Base-by-base conservation (phyloP, 176 grass and related monocot genomes). In the Poa pratensis region DNA sequence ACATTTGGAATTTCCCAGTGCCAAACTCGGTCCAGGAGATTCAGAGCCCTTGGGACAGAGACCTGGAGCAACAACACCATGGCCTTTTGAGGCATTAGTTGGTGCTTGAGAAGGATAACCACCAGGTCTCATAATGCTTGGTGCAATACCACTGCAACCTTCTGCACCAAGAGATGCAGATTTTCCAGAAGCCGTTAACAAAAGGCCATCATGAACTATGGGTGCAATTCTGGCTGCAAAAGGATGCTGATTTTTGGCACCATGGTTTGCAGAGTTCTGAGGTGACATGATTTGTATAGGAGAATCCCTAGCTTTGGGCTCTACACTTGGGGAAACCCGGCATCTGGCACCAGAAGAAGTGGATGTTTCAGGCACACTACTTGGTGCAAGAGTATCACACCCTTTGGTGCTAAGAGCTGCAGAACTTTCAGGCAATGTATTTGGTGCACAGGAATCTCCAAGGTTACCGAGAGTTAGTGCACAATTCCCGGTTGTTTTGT, bases 11-110 rank as follows among this genome's bases (percentile, higher is more conserved):
- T 51, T 80, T 75, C 80, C 80, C 24, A 87, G 68, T 67, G 80
- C 81, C 85, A 90, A 84, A n/a, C 75, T 80, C 59, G 80, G 89
- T 51, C 59, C 75, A 87, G 5, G 80, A 83, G 67, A 87, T 60
- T 80, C 80, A 84, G 51, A 58, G 9, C 80, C 59, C 67, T 80
- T 83, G 27, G 46, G 6, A 48, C 10, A 19, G 16, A 73, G 32
- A 50, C 57, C 35, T 26, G 57, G 27, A 83, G 72, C 32, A 71
- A 51, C 62, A 78, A 64, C 61, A 76, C 65, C 73, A 68, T 3
- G 5, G 19, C 57, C 9, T 83, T 79, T 67, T 37, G 75, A 50
- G 26, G 54, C 26, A 79, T 79, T 83, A 69, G 12, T 39, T 79
- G 81, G 48, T 83, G 58, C 35, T 50, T 50, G 9, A 80, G 75